A percentile compares a stretch with the other conserved stretches of the same genome.
Conservation (phyloP, 768 basidiomycete genomes). For the Hygrocybe punicea region DNA sequence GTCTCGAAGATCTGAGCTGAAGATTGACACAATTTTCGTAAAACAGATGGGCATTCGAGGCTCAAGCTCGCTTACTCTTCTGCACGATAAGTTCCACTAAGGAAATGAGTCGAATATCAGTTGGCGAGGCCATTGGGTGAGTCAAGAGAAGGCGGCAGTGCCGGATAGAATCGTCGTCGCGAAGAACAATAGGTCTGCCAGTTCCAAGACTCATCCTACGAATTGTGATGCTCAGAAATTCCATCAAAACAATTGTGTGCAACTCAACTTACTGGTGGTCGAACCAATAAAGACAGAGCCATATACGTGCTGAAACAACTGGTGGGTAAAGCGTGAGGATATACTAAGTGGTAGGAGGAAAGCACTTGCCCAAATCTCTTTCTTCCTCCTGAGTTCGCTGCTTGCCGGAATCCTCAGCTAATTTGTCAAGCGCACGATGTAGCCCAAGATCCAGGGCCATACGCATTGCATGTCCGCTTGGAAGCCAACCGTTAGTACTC, state of each 20-base stretch:
- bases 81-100: constrained; percentile 88
- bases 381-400: constrained; percentile 77
- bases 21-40: background rate
- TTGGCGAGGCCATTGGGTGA: constrained; percentile 85
- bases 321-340: constrained; percentile 9
- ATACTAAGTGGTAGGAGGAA: constrained; percentile 9
- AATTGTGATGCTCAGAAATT: constrained; percentile 11
- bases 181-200: constrained; percentile 83
- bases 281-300: constrained; percentile 94
- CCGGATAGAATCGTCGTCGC: constrained; percentile 83
- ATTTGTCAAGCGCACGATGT: constrained; percentile 87
- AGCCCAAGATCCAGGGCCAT: constrained; percentile 94
- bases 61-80: constrained; percentile 58
- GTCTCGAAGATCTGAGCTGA: constrained; percentile 92
- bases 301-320: constrained; percentile 91
- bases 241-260: constrained; percentile 3
- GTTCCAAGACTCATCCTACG: constrained; percentile 86
- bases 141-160: constrained; percentile 78
- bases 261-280: constrained; percentile 75
- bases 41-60: constrained; percentile 1
- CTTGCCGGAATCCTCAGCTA: constrained; percentile 72
- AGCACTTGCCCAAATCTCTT: constrained; percentile 67
- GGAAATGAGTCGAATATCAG: constrained; percentile 84
- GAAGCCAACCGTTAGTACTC: constrained; percentile 93
- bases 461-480: constrained; percentile 92